These are phyloP conservation scores for Nannizziopsis arthrosporioides DNA, from an alignment of 2,329 filamentous ascomycete genomes.

Conservation along the genomic window DNA sequence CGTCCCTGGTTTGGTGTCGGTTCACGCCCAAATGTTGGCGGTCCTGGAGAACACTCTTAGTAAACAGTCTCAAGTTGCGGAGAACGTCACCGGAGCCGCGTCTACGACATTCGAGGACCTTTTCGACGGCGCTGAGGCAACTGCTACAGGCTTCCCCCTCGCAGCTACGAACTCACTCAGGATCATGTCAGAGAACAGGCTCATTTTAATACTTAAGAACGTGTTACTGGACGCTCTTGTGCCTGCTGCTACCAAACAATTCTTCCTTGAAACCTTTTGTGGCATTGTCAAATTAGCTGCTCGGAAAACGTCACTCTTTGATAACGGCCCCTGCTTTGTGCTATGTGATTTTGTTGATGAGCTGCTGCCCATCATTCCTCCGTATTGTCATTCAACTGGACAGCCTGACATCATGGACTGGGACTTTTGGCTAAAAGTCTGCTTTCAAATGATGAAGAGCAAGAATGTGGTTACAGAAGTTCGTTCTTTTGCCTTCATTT, in stretches of 20 bases:
- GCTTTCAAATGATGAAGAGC: constrained; percentile 64
- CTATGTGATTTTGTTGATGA: constrained; percentile 89
- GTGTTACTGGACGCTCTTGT: constrained; percentile 54
- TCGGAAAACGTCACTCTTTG: constrained; percentile 64
- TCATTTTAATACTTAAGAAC: constrained; percentile 72
- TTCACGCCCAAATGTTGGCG: constrained; percentile 70
- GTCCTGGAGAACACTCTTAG: constrained; percentile 76
- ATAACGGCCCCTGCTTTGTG: constrained; percentile 74
- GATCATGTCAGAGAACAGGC: constrained; percentile 77
- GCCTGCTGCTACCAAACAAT: constrained; percentile 46
- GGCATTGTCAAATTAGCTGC: constrained; percentile 61
- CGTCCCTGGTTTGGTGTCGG: constrained; percentile 64
- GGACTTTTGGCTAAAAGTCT: constrained; percentile 76
- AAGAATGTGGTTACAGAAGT: constrained; percentile 87
- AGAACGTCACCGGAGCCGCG: constrained; percentile 37
- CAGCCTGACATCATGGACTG: constrained; percentile 53
- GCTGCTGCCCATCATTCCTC: constrained; percentile 54
- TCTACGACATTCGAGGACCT: constrained; percentile 57
- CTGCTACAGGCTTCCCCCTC: constrained; percentile 50
- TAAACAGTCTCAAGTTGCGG: constrained; percentile 48
- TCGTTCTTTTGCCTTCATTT: constrained; percentile 69
- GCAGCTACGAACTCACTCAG: constrained; percentile 59
- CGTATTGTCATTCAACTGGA: constrained; percentile 44
- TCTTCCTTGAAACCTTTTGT: constrained; percentile 67
- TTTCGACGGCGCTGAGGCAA: constrained; percentile 53